These are phyloP conservation scores for Gentiana macrophylla DNA, from an alignment of 257 asterid genomes.

Conservation along the genomic window DNA sequence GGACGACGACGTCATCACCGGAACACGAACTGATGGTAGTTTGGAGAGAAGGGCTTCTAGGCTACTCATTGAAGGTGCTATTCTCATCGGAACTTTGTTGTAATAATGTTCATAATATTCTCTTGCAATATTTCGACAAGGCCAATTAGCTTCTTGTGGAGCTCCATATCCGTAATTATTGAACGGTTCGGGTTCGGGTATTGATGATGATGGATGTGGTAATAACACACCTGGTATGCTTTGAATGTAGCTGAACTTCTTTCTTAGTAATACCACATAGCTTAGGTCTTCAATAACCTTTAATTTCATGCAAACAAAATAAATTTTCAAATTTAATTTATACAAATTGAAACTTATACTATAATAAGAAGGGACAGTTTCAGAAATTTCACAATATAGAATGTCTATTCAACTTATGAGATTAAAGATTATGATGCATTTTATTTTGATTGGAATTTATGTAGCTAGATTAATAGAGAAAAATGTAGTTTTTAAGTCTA, in stretches of 20 bases:
- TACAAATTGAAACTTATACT: no score
- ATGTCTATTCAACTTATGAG: no score
- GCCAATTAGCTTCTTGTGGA: conserved; percentile 33
- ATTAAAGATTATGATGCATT: no score
- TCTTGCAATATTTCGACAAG: conserved; percentile 15
- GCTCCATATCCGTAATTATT: conserved; percentile 26
- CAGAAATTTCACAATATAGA: no score
- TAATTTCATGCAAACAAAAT: not conserved
- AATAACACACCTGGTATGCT: conserved; percentile 92
- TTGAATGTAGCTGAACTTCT: conserved; percentile 81
- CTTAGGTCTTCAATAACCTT: conserved; percentile 91
- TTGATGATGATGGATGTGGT: conserved; percentile 86
- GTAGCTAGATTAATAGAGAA: no score
- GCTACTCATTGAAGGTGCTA: conserved; percentile 94
- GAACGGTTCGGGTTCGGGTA: conserved; percentile 27
- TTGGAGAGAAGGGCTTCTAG: conserved; percentile 94
- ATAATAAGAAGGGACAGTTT: no score
- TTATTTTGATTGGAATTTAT: no score
- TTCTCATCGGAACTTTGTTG: conserved; percentile 33
- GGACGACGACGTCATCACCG: conserved; percentile 12
- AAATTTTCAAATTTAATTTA: no score
- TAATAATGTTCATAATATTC: conserved; percentile 10
- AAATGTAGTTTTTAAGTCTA: no score
- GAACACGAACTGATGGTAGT: conserved; percentile 61
- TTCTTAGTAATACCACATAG: conserved; percentile 80